These are phyloP conservation scores for Acanthamoeba castellanii DNA, from an alignment of 208 protist species.

Conservation along the genomic window DNA sequence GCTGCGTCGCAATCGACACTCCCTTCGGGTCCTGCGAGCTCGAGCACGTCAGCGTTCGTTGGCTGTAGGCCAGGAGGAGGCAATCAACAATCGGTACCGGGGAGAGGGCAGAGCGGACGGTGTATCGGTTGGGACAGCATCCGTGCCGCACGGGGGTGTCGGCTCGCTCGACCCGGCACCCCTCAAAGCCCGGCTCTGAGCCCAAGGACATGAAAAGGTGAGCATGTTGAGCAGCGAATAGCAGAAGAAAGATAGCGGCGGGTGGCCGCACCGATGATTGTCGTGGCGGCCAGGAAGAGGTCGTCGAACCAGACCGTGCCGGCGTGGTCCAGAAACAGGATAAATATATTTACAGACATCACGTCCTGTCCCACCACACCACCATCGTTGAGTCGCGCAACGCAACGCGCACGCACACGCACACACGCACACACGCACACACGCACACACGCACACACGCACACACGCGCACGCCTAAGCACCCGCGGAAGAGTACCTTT, in stretches of 20 bases:
- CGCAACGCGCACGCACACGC: too few relatives aligned
- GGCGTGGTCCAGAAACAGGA: conserved; percentile 1
- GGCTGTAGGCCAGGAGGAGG: background rate
- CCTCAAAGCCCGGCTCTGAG: background rate
- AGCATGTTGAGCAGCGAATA: background rate
- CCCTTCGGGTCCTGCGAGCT: background rate
- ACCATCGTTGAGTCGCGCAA: background rate
- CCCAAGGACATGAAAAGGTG: background rate
- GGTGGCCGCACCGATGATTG: background rate
- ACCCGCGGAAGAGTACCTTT: background rate
- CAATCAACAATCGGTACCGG: too few relatives aligned
- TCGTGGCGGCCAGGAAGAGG: background rate
- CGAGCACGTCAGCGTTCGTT: too few relatives aligned
- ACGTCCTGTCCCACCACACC: background rate
- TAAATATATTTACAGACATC: background rate
- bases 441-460: too few relatives aligned
- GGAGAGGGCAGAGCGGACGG: background rate
- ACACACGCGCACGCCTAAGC: too few relatives aligned
- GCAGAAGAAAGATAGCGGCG: background rate
- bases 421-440: too few relatives aligned
- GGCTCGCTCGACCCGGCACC: background rate
- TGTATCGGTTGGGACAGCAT: conserved; percentile 20
- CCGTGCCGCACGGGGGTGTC: background rate
- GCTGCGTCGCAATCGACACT: conserved; percentile 45
- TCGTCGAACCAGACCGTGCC: conserved; percentile 59